Evolutionary conservation across 805 yeast genomes (phyloP), one percentile per base, ranked within the genome.

Genomic region (Yamadazyma sp.): DNA sequence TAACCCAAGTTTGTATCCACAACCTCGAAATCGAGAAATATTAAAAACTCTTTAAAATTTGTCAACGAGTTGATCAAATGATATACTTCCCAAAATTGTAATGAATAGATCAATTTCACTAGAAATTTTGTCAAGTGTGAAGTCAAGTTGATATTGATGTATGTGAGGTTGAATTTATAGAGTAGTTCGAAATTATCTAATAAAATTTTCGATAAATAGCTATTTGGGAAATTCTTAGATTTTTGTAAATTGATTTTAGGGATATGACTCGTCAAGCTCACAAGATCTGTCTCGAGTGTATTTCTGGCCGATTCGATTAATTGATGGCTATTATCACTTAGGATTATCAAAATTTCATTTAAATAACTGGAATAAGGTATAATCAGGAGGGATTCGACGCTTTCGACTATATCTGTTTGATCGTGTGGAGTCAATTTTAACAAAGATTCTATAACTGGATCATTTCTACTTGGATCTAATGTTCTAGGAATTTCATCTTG

Each of bases 81-180:
- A 42, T 66, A 65, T 7, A 64, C 53, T 39, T 68, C 73, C 73
- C 73, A 68, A 43, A 63, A 68, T 39, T 67, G 61, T 11, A 68
- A 45, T 11, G 55, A 45, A 43, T 68, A 64, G 8, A 67, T 52
- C 22, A 66, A 39, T 29, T 59, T 61, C 14, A 68, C 73, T 36
- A 62, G 40, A 39, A 48, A 68, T 35, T 55, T 55, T n/a, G 69
- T 67, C n/a, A 65, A 44, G 22, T 56, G 65, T 9, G 68, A 56
- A 7, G 67, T 48, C n/a, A 68, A 46, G 2, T 66, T 49, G 31
- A 67, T 42, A 46, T 66, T 64, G 48, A 56, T 56, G 44, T 67
- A 66, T 35, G 56, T 53, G 4, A 61, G 51, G 7, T 60, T 48
- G 23, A 65, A 54, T 41, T 49, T 46, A 31, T 57, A 45, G 11